Percentiles rank a stretch among this genome's conserved stretches.
phyloP scores from a whole-genome alignment of 1,284 basidiomycete genomes.

The Malassezia yamatoensis region DNA sequence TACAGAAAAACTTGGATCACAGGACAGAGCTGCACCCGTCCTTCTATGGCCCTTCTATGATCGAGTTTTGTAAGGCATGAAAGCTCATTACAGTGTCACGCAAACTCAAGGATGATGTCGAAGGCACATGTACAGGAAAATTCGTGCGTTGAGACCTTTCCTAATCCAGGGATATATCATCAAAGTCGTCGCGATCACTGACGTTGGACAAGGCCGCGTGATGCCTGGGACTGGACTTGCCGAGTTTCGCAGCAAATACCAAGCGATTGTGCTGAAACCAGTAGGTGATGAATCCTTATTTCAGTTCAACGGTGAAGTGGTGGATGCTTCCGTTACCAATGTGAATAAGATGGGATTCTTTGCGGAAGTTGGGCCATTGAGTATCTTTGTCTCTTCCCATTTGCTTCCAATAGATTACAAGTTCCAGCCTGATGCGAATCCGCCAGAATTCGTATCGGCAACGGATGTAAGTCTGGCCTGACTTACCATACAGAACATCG shows the following conservation, averaged over 20 bases:
- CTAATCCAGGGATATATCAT: constrained; percentile 64
- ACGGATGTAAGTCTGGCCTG: constrained; percentile 18
- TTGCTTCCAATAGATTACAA: constrained; percentile 58
- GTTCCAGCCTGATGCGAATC: constrained; percentile 45
- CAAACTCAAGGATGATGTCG: constrained; percentile 89
- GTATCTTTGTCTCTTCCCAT: constrained; percentile 65
- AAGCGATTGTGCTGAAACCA: constrained; percentile 45
- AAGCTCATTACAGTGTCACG: constrained; percentile 56
- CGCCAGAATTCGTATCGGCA: constrained; percentile 39
- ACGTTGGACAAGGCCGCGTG: constrained; percentile 56
- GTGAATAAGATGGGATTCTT: constrained; percentile 99
- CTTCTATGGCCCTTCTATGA: constrained; percentile 91
- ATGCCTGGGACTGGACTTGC: constrained; percentile 84
- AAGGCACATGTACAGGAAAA: constrained; percentile 89
- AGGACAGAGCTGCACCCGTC: constrained; percentile 93
- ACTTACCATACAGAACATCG: constrained; percentile 42
- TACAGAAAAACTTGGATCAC: constrained; percentile 73
- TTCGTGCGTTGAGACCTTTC: constrained; percentile 55
- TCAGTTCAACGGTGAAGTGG: constrained; percentile 96
- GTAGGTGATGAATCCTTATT: constrained; percentile 9
- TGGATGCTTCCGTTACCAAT: constrained; percentile 88
- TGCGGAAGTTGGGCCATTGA: constrained; percentile 75
- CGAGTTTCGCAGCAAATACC: constrained; percentile 57
- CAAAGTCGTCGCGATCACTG: constrained; percentile 63
- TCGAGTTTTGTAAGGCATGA: constrained; percentile 57